Base-by-base conservation (phyloP, 1,284 basidiomycete genomes). In the Earliella scabrosa region DNA sequence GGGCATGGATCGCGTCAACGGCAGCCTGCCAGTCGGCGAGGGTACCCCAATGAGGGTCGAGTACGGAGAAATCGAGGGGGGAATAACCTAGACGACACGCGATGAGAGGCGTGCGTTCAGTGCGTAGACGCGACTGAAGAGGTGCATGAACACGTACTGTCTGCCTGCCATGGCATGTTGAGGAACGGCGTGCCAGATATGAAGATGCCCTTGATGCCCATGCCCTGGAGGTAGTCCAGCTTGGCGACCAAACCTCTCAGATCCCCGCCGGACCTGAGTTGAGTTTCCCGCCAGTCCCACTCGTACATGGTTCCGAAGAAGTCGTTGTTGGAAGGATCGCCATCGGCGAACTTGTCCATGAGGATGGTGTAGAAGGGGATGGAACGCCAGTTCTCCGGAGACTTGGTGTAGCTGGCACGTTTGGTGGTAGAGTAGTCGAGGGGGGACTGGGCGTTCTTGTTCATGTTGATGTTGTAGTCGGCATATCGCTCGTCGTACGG, bases 91-190 rank as follows among this genome's bases (percentile, higher is more conserved):
- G 10, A 21, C 34, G 9, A 44, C 18, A 0, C n/a, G 9, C n/a
- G 9, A 55, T 44, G 6, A 49, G 31, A n/a, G n/a, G n/a, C n/a
- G n/a, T n/a, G n/a, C n/a, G n/a, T n/a, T n/a, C n/a, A n/a, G n/a
- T n/a, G 26, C 20, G 34, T 13, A 35, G 26, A 32, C 31, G 49
- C 34, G 24, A n/a, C 24, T 38, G 23, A 29, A 40, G 38, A 32
- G 38, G 21, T 24, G 54, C 51, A 50, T 6, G 18, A 6, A 24
- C 18, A 82, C 90, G 69, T 60, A 93, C 92, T 93, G 82, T 97
- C 94, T 16, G 93, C 90, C 72, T 95, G 90, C 94, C 94, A 97
- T 18, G 93, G 77, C 94, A 96, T 95, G 80, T 97, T 96, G 61
- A 96, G 60, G 73, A 94, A 97, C 46, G 88, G 86, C 0, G 94